Percentiles rank a stretch among this genome's conserved stretches.
Conservation (phyloP, 768 basidiomycete genomes). For the Tephrocybe sp. region DNA sequence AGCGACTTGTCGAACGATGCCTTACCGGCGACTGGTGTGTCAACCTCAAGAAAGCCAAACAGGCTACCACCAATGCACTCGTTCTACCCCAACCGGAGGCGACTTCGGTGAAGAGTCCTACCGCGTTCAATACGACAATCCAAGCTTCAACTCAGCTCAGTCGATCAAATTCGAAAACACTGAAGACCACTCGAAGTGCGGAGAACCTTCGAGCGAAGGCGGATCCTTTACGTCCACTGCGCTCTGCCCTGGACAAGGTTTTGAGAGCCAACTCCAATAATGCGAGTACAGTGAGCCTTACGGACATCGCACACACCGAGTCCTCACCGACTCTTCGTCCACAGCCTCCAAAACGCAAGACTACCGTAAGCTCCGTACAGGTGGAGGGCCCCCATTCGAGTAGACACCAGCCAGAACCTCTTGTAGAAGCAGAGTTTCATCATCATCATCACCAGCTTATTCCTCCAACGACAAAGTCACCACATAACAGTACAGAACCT, state of each 20-base stretch:
- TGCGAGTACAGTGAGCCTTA: constrained; percentile 36
- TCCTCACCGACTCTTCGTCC: constrained; percentile 5
- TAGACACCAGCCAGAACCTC: constrained; percentile 7
- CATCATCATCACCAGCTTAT: constrained; percentile 15
- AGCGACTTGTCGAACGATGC: constrained; percentile 89
- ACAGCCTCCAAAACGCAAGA: constrained; percentile 21
- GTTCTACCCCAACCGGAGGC: constrained; percentile 44
- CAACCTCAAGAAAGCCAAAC: constrained; percentile 47
- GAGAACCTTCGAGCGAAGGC: constrained; percentile 46
- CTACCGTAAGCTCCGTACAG: constrained; percentile 22
- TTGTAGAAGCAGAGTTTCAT: constrained; percentile 12
- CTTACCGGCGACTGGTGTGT: constrained; percentile 86
- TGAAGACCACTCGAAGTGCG: constrained; percentile 66
- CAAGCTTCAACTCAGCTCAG: constrained; percentile 31
- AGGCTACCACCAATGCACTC: constrained; percentile 6
- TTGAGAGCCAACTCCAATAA: constrained; percentile 37
- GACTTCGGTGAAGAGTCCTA: constrained; percentile 35
- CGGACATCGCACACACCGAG: constrained; percentile 16
- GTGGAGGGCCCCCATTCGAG: constrained; percentile 19
- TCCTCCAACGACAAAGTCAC: constrained; percentile 5
- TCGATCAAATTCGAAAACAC: constrained; percentile 35
- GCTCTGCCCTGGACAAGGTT: constrained; percentile 32
- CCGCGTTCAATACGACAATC: constrained; percentile 21
- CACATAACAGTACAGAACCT: neutral
- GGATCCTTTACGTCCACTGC: constrained; percentile 23